Evolutionary conservation across 202 grass and related monocot genomes (phyloP).

Genomic region (Panicum hallii): DNA sequence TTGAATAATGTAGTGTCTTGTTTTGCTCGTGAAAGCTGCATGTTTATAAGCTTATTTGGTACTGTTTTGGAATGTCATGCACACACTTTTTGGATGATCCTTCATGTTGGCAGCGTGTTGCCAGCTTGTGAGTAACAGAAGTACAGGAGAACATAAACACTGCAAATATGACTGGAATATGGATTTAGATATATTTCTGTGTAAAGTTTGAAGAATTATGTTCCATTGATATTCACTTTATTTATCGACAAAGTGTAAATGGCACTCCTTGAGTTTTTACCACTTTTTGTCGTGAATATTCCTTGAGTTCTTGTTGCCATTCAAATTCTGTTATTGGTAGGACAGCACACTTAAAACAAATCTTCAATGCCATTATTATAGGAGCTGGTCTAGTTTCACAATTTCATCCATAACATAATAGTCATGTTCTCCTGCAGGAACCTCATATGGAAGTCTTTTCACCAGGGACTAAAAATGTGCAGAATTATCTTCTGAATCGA

Average conservation of each 20-base stretch:
- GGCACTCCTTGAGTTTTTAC: neutral
- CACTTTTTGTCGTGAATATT: neutral
- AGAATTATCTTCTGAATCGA: constrained; percentile 85
- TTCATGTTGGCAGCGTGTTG: constrained; percentile 13
- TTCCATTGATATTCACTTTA: constrained; percentile 5
- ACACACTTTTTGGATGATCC: neutral
- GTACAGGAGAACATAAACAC: neutral
- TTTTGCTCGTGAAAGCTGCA: constrained; percentile 2
- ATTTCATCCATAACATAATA: constrained; percentile 34
- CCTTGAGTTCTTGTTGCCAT: constrained; percentile 12
- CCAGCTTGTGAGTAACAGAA: neutral
- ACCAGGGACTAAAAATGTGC: constrained; percentile 73
- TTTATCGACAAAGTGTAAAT: constrained; percentile 4
- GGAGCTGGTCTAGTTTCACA: constrained; percentile 22
- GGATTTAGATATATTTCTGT: constrained; percentile 3
- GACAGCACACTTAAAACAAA: neutral
- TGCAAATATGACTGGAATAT: constrained; percentile 11
- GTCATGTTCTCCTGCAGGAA: constrained; percentile 63
- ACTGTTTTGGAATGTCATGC: neutral
- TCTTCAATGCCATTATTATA: neutral
- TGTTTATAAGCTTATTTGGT: constrained; percentile 12
- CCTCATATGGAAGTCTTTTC: constrained; percentile 96
- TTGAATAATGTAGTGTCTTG: constrained; percentile 4
- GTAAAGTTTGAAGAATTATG: neutral
- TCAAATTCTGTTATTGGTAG: neutral